phyloP scores from a whole-genome alignment of 2,329 filamentous ascomycete genomes.

The Dactylellina cionopaga region DNA sequence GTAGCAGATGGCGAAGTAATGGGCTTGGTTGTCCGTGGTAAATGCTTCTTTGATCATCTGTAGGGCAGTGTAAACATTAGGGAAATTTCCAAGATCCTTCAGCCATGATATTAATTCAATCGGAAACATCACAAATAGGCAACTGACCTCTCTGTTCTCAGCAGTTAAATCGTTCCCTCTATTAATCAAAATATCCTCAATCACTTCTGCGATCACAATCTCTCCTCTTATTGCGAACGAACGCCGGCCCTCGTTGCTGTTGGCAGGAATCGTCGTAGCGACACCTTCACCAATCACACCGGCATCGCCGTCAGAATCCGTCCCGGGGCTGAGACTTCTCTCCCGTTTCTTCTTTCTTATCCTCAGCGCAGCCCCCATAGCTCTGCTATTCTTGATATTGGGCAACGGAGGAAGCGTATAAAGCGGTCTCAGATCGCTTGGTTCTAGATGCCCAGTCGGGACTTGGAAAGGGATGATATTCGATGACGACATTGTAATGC shows the following conservation, averaged over 20 bases:
- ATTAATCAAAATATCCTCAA: background rate
- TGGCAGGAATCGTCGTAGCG: background rate
- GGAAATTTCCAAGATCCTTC: too few species aligned
- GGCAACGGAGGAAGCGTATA: slow-evolving; percentile 24
- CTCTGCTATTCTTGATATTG: slow-evolving; percentile 14
- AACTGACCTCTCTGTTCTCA: slow-evolving; percentile 1
- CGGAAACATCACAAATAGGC: too few species aligned
- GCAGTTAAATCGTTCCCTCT: background rate
- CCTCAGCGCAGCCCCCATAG: slow-evolving; percentile 15
- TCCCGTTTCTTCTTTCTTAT: slow-evolving; percentile 22
- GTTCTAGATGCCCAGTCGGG: slow-evolving; percentile 34
- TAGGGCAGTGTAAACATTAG: background rate
- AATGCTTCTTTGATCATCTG: slow-evolving; percentile 35
- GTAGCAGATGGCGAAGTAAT: slow-evolving; percentile 45
- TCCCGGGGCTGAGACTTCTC: background rate
- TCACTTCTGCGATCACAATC: background rate
- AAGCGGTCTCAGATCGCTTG: slow-evolving; percentile 9
- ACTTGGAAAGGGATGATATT: slow-evolving; percentile 34
- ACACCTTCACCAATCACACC: background rate
- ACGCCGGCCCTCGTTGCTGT: background rate
- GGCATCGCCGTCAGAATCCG: background rate
- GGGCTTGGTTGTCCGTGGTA: slow-evolving; percentile 39
- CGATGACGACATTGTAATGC: slow-evolving; percentile 26
- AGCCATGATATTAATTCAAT: too few species aligned
- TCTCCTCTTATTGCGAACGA: background rate